Evolutionary conservation across 2,329 filamentous ascomycete genomes (phyloP).

Genomic region (Dactylellina cionopaga): DNA sequence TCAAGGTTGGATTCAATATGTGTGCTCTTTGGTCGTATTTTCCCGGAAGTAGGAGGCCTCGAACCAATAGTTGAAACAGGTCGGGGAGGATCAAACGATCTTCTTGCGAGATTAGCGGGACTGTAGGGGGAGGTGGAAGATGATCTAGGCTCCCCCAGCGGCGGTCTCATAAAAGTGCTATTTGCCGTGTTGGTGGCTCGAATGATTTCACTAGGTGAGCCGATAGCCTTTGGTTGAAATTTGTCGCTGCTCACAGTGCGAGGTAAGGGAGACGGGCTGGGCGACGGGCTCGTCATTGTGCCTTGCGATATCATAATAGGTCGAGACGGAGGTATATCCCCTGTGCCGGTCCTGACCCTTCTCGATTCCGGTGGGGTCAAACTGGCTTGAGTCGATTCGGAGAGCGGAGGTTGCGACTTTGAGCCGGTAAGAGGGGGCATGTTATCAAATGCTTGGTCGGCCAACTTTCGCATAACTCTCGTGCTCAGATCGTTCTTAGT

Average conservation of each 20-base stretch:
- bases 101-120: slow-evolving; percentile 78
- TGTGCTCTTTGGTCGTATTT: slow-evolving; percentile 78
- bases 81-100: slow-evolving; percentile 70
- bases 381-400: slow-evolving; percentile 11
- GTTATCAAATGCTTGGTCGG: slow-evolving; percentile 81
- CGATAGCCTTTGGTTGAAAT: slow-evolving; percentile 64
- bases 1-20: slow-evolving; percentile 85
- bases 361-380: slow-evolving; percentile 55
- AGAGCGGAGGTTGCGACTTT: slow-evolving; percentile 22
- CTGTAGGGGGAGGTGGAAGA: slow-evolving; percentile 69
- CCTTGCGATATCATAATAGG: slow-evolving; percentile 74
- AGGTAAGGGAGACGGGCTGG: slow-evolving; percentile 51
- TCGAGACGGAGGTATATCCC: slow-evolving; percentile 64
- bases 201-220: slow-evolving; percentile 53
- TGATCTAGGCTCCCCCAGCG: slow-evolving; percentile 58
- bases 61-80: slow-evolving; percentile 70
- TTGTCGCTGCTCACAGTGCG: slow-evolving; percentile 59
- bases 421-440: slow-evolving; percentile 56
- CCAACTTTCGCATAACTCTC: slow-evolving; percentile 77
- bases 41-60: slow-evolving; percentile 62
- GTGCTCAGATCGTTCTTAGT: slow-evolving; percentile 70
- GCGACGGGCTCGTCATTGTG: slow-evolving; percentile 78
- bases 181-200: slow-evolving; percentile 26
- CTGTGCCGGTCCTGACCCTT: slow-evolving; percentile 60
- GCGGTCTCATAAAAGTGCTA: slow-evolving; percentile 26